Evolutionary conservation across 1,139 yeast genomes (phyloP).

Genomic region (Debaryomyces subglobosus): DNA sequence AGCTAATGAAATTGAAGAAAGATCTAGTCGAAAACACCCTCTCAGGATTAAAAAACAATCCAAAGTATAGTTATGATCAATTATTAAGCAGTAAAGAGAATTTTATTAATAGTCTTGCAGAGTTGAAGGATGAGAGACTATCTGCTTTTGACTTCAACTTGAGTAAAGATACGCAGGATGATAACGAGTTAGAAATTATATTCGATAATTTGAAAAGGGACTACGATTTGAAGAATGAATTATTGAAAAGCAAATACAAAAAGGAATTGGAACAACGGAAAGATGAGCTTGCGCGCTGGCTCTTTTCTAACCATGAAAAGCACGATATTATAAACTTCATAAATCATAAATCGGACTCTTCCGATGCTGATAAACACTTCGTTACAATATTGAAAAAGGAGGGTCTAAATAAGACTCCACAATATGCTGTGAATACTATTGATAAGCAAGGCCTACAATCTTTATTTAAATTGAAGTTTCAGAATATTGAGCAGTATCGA

Average conservation of each 20-base stretch:
- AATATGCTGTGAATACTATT: neutral
- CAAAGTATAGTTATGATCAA: slow-evolving; percentile 17
- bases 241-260: slow-evolving; percentile 14
- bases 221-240: slow-evolving; percentile 19
- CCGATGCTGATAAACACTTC: neutral
- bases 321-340: slow-evolving; percentile 14
- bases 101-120: slow-evolving; percentile 23
- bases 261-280: slow-evolving; percentile 15
- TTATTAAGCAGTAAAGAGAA: slow-evolving; percentile 21
- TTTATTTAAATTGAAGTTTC: neutral
- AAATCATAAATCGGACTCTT: slow-evolving; percentile 1
- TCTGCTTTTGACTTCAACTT: slow-evolving; percentile 20
- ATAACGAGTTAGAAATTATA: slow-evolving; percentile 29
- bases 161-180: slow-evolving; percentile 14
- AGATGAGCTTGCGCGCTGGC: slow-evolving; percentile 22
- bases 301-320: slow-evolving; percentile 16
- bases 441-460: neutral
- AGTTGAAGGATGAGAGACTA: slow-evolving; percentile 33
- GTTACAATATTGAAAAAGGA: neutral
- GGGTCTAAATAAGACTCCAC: neutral
- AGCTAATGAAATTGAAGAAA: slow-evolving; percentile 57
- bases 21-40: slow-evolving; percentile 61
- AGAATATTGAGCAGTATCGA: neutral
- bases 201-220: slow-evolving; percentile 32
- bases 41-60: slow-evolving; percentile 30